Evolutionary conservation across 1,284 basidiomycete species (phyloP).

Genomic region (Heterobasidion occidentale): DNA sequence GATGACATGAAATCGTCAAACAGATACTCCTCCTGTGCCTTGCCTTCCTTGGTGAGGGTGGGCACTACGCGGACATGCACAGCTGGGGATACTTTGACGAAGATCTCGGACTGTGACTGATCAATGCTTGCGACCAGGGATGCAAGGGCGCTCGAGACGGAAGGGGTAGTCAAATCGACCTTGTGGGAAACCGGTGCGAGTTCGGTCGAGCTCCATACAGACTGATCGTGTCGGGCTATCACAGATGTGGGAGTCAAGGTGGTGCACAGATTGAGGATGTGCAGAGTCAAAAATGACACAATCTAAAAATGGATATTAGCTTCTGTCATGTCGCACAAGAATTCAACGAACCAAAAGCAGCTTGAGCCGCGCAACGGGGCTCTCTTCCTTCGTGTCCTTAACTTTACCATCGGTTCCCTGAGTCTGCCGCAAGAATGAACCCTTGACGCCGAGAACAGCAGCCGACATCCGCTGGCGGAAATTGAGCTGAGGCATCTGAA

Average conservation of each 20-base stretch:
- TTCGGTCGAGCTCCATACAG: slow-evolving; percentile 14
- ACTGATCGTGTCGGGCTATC: slow-evolving; percentile 41
- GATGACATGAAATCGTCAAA: slow-evolving; percentile 87
- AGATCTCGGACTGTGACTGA: slow-evolving; percentile 32
- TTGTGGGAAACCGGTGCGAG: slow-evolving; percentile 30
- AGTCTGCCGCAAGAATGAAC: slow-evolving; percentile 36
- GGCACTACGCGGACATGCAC: slow-evolving; percentile 49
- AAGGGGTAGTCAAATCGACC: slow-evolving; percentile 57
- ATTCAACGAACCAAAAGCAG: slow-evolving; percentile 63
- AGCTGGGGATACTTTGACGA: slow-evolving; percentile 69
- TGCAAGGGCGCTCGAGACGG: slow-evolving; percentile 53
- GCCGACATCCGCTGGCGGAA: slow-evolving; percentile 39
- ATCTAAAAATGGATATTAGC: slow-evolving; percentile 35
- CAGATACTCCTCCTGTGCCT: slow-evolving; percentile 26
- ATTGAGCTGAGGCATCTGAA: slow-evolving; percentile 16
- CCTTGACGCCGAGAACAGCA: slow-evolving; percentile 59
- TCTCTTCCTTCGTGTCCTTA: slow-evolving; percentile 45
- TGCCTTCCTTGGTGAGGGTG: slow-evolving; percentile 18
- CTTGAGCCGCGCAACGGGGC: slow-evolving; percentile 85
- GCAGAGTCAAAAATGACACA: slow-evolving; percentile 81
- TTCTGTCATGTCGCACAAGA: slow-evolving; percentile 3
- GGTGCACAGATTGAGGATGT: slow-evolving; percentile 90
- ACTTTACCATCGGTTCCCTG: slow-evolving; percentile 16
- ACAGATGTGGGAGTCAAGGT: slow-evolving; percentile 78
- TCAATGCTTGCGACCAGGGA: slow-evolving; percentile 36